A percentile compares a stretch with the other conserved stretches of the same genome.
Conservation (phyloP, 2,329 filamentous ascomycete species). For the Cladorrhinum sp. region DNA sequence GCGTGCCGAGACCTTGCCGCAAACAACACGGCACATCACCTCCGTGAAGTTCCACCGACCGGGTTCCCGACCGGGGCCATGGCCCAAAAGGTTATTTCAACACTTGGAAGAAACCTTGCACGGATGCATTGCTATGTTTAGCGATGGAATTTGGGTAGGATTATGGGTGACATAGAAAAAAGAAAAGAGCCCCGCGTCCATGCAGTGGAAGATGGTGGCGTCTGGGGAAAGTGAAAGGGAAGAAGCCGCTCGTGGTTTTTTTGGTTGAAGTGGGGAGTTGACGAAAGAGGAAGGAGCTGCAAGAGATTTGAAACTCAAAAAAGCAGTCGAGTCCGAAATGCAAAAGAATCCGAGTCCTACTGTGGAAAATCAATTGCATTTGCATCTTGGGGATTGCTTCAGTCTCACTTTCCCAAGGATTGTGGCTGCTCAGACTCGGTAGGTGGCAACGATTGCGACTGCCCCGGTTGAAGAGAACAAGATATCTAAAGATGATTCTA, state of each 20-base stretch:
- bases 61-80: neutral
- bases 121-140: neutral
- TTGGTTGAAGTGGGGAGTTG: neutral
- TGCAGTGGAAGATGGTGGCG: neutral
- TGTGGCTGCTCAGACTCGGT: no score
- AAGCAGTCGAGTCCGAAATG: no score
- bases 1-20: slow-evolving; percentile 26
- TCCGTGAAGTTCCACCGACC: slow-evolving; percentile 20
- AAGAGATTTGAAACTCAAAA: no score
- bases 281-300: neutral
- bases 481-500: no score
- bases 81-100: neutral
- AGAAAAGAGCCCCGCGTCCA: neutral
- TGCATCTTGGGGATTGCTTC: no score
- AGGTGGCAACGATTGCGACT: no score
- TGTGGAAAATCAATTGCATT: no score
- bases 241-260: neutral
- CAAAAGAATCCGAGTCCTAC: no score
- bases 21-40: slow-evolving; percentile 23
- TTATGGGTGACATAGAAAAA: neutral
- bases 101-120: neutral
- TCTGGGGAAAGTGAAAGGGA: neutral
- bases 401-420: no score
- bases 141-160: neutral
- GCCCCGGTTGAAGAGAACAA: no score